Conservation (phyloP, 1,139 yeast species). For the Blastobotrys raffinosifermentans region DNA sequence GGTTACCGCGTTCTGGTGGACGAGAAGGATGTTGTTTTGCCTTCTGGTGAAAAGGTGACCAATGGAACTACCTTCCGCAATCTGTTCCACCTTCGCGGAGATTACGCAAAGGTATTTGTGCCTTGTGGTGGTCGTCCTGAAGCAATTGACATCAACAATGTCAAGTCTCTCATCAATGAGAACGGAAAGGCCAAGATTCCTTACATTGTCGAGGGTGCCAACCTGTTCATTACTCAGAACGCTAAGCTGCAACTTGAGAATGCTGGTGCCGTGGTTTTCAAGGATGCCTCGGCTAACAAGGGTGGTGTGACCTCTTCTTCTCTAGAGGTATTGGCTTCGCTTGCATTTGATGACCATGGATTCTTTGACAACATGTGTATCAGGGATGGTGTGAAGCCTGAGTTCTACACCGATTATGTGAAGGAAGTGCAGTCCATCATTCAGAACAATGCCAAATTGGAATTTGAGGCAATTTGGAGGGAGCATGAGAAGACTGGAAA, state of each 20-base stretch:
- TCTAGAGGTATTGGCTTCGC: conserved; percentile 88
- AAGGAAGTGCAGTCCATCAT: conserved; percentile 72
- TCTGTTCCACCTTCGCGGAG: conserved; percentile 73
- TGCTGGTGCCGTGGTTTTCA: conserved; percentile 82
- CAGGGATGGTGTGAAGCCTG: conserved; percentile 47
- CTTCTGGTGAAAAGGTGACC: conserved; percentile 67
- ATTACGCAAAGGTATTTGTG: conserved; percentile 69
- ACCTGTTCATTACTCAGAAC: conserved; percentile 87
- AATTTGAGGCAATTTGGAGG: conserved; percentile 83
- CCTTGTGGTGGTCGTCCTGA: conserved; percentile 99
- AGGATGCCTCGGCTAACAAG: conserved; percentile 96
- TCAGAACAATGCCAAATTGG: conserved; percentile 71
- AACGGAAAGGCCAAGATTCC: conserved; percentile 78
- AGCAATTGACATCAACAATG: conserved; percentile 86
- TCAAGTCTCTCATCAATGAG: conserved; percentile 63
- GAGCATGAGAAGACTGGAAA: conserved; percentile 62
- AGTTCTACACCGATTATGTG: conserved; percentile 76
- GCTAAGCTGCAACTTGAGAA: conserved; percentile 82
- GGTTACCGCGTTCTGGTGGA: conserved; percentile 87
- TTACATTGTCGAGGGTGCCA: conserved; percentile 95
- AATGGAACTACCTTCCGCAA: conserved; percentile 93
- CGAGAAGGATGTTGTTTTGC: conserved; percentile 72
- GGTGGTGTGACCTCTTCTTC: conserved; percentile 99
- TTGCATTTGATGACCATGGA: conserved; percentile 81
- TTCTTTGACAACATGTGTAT: conserved; percentile 76